phyloP scores from a whole-genome alignment of 2,329 filamentous ascomycete genomes.

The Ambrosiella beaveri region DNA sequence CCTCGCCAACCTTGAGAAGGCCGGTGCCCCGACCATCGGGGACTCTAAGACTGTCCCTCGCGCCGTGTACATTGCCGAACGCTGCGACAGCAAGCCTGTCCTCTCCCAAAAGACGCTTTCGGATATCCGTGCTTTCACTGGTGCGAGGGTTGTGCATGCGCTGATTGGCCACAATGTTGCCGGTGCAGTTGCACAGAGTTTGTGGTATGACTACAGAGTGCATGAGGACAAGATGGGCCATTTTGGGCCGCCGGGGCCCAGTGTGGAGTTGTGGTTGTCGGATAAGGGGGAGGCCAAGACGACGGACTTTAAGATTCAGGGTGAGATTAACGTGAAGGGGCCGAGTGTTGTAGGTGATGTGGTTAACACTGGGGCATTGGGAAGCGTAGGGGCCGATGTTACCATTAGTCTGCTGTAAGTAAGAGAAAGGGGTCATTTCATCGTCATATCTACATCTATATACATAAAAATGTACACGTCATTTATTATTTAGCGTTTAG shows the following conservation, averaged over 20 bases:
- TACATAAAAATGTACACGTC: no score
- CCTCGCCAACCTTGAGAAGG: constrained; percentile 25
- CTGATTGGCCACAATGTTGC: constrained; percentile 70
- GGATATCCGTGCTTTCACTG: constrained; percentile 65
- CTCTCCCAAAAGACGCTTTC: constrained; percentile 56
- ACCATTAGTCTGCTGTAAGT: constrained; percentile 42
- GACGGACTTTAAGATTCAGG: constrained; percentile 42
- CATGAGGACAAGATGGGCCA: constrained; percentile 33
- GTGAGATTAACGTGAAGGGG: constrained; percentile 25
- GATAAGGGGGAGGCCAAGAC: constrained; percentile 45
- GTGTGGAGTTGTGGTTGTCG: constrained; percentile 58
- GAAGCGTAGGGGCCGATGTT: constrained; percentile 52
- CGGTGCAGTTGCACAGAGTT: constrained; percentile 74
- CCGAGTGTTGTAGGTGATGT: constrained; percentile 49
- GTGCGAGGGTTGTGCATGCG: constrained; percentile 69
- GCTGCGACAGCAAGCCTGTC: constrained; percentile 44
- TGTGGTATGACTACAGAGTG: constrained; percentile 70
- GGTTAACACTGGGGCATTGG: constrained; percentile 44
- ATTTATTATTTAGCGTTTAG: no score
- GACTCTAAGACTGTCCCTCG: constrained; percentile 49
- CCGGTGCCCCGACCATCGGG: constrained; percentile 41
- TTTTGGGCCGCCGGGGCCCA: constrained; percentile 69
- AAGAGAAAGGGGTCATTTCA: neutral
- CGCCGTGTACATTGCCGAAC: constrained; percentile 63
- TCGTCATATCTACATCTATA: no score